phyloP scores from a whole-genome alignment of 805 yeast species.

The Hyphopichia homilentoma region DNA sequence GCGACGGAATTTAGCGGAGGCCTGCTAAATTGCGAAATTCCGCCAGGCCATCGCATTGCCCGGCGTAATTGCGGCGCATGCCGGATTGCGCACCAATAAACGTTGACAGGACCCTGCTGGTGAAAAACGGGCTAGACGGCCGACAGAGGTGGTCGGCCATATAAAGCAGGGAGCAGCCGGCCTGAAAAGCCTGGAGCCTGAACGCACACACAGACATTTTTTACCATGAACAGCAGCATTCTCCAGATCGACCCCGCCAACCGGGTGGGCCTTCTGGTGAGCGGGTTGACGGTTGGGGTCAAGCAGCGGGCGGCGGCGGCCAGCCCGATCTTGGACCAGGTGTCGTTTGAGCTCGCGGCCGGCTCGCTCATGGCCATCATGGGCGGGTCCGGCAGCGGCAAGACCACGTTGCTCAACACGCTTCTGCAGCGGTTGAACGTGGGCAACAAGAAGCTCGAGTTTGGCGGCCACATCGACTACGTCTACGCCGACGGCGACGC shows the following conservation, averaged over 20 bases:
- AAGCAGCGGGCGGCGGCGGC: constrained; percentile 3
- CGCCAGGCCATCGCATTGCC: too few relatives aligned
- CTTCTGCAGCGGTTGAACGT: constrained; percentile 50
- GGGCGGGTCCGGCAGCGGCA: constrained; percentile 89
- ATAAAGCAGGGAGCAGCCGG: too few relatives aligned
- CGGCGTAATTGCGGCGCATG: too few relatives aligned
- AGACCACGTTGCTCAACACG: constrained; percentile 72
- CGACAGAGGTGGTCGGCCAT: too few relatives aligned
- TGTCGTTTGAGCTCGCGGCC: constrained; percentile 56
- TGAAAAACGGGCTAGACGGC: too few relatives aligned
- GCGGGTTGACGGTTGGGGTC: constrained; percentile 16
- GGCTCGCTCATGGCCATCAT: constrained; percentile 73
- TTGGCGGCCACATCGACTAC: constrained; percentile 42
- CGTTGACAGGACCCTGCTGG: too few relatives aligned
- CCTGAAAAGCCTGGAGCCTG: too few relatives aligned
- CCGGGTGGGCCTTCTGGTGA: constrained; percentile 31
- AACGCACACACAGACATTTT: too few relatives aligned
- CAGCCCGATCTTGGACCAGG: constrained; percentile 28
- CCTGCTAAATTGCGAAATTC: too few relatives aligned
- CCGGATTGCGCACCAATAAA: too few relatives aligned
- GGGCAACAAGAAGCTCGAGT: constrained; percentile 35
- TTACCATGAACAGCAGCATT: too few relatives aligned
- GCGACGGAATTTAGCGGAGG: too few relatives aligned
- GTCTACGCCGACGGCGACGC: constrained; percentile 5
- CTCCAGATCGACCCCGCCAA: constrained; percentile 29